A percentile compares a stretch with the other conserved stretches of the same genome.
phyloP scores from a whole-genome alignment of 2,329 filamentous ascomycete genomes.

The Colletotrichum truncatum region DNA sequence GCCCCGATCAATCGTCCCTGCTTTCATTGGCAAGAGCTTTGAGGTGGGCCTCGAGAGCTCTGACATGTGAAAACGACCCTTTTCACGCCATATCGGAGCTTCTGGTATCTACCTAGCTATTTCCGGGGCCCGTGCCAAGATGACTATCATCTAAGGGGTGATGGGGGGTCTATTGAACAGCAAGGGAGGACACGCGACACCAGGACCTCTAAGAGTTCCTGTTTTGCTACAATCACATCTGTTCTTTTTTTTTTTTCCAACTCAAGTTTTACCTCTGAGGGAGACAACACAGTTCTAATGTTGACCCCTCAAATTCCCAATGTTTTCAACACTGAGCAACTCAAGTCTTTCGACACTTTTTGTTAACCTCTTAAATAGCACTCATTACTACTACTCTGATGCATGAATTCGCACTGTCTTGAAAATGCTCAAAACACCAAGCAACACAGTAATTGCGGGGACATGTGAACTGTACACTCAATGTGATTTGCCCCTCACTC shows the following conservation, averaged over 20 bases:
- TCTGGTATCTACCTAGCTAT: not conserved
- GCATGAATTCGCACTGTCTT: constrained; percentile 12
- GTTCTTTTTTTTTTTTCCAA: too few species aligned
- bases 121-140: constrained; percentile 8
- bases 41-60: not conserved
- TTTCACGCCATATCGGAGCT: not conserved
- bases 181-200: constrained; percentile 9
- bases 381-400: not conserved
- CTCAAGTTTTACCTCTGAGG: too few species aligned
- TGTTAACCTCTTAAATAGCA: not conserved
- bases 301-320: too few species aligned
- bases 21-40: not conserved
- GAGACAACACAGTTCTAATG: too few species aligned
- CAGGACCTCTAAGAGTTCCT: too few species aligned
- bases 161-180: constrained; percentile 4
- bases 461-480: not conserved
- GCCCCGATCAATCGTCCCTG: too few species aligned
- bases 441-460: constrained; percentile 17
- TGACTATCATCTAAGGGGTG: not conserved
- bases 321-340: too few species aligned
- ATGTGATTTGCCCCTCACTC: constrained; percentile 22
- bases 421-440: fast-evolving
- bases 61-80: not conserved
- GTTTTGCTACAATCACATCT: too few species aligned
- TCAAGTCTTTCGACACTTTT: not conserved